Conservation (phyloP, 2,329 filamentous ascomycete genomes). For the Fusarium xyrophilum region DNA sequence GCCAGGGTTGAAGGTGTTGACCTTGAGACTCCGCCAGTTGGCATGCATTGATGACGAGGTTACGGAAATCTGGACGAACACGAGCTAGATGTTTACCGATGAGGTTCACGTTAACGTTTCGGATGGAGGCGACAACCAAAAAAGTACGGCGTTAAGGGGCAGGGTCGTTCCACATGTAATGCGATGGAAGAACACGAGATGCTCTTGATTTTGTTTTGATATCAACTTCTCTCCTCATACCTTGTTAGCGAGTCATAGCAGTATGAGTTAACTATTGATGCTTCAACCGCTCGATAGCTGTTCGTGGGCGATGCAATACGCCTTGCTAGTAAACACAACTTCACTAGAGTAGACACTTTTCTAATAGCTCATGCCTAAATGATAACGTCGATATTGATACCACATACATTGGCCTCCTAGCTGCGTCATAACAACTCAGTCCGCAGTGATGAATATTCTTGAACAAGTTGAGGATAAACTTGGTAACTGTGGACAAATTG, state of each 20-base stretch:
- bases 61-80: slow-evolving; percentile 19
- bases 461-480: background rate
- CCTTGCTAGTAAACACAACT: slow-evolving; percentile 8
- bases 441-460: background rate
- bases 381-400: slow-evolving; percentile 19
- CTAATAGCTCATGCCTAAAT: slow-evolving; percentile 11
- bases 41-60: slow-evolving; percentile 39
- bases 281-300: slow-evolving; percentile 14
- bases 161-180: slow-evolving; percentile 21
- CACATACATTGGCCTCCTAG: background rate
- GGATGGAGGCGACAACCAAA: slow-evolving; percentile 12
- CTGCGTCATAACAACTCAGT: background rate
- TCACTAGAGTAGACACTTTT: slow-evolving; percentile 23
- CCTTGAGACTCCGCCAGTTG: slow-evolving; percentile 59
- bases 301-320: slow-evolving; percentile 3
- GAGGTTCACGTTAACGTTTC: slow-evolving; percentile 1
- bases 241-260: slow-evolving; percentile 32
- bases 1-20: slow-evolving; percentile 59
- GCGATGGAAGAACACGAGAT: slow-evolving; percentile 25
- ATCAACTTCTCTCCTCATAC: slow-evolving; percentile 33
- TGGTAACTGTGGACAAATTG: background rate
- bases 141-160: slow-evolving; percentile 31
- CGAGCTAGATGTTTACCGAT: background rate
- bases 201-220: slow-evolving; percentile 30
- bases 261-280: slow-evolving; percentile 34